Conservation (phyloP, 2,329 filamentous ascomycete species). For the Ascochyta koolunga region DNA sequence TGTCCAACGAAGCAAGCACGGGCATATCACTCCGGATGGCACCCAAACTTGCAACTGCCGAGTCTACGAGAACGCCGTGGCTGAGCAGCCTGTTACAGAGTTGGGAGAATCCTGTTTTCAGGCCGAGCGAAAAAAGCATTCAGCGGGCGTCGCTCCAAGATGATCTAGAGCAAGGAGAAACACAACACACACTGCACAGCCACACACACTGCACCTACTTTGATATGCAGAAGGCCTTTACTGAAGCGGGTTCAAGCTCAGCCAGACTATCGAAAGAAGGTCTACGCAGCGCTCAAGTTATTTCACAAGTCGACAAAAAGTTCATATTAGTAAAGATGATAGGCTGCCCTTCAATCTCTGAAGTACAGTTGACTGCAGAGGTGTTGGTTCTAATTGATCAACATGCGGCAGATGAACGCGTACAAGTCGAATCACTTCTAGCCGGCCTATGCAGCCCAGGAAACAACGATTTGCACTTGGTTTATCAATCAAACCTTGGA, state of each 20-base stretch:
- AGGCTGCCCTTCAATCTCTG: slow-evolving; percentile 17
- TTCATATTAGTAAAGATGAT: slow-evolving; percentile 76
- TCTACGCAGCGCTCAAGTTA: slow-evolving; percentile 62
- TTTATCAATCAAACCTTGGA: slow-evolving; percentile 42
- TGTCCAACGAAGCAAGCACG: slow-evolving; percentile 25
- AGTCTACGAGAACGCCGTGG: slow-evolving; percentile 54
- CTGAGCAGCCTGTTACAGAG: slow-evolving; percentile 63
- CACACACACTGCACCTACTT: slow-evolving; percentile 19
- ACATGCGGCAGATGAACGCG: slow-evolving; percentile 91
- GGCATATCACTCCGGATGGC: slow-evolving; percentile 44
- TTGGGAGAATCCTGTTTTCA: slow-evolving; percentile 81
- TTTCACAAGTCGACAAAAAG: slow-evolving; percentile 87
- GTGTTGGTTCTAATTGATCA: slow-evolving; percentile 83
- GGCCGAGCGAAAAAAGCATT: slow-evolving; percentile 54
- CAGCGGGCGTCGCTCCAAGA: slow-evolving; percentile 41
- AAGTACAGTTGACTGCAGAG: slow-evolving; percentile 10
- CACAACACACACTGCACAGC: background rate
- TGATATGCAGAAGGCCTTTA: slow-evolving; percentile 28
- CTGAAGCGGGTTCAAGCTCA: slow-evolving; percentile 27
- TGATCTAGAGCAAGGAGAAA: slow-evolving; percentile 6
- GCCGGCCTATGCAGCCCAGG: slow-evolving; percentile 56
- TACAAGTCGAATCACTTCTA: slow-evolving; percentile 77
- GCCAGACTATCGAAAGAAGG: slow-evolving; percentile 64
- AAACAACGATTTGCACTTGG: background rate
- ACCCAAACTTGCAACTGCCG: slow-evolving; percentile 15